Base-by-base conservation (phyloP, 257 asterid species). In the Rehmannia glutinosa region DNA sequence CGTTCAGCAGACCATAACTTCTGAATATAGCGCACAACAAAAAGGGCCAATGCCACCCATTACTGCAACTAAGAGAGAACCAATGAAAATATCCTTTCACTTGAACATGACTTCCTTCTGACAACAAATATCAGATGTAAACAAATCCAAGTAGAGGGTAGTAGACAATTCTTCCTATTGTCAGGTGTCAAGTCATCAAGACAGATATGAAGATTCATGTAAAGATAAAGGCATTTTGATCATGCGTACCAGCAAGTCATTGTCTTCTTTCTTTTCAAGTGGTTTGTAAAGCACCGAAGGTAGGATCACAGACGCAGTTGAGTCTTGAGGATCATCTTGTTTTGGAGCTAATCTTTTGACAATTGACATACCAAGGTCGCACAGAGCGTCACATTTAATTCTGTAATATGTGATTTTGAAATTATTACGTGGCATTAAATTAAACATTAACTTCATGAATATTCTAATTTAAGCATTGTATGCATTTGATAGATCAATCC, bases 311-410 rank as follows among this genome's bases (percentile, higher is more conserved):
- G 85, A 80, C 38, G 75, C 86, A 76, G 82, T 82, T 8, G 71
- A 67, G 66, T 84, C 92, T 73, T 67, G 84, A 68, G 74, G 72
- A 73, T 80, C 89, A 57, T 77, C 89, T 56, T 82, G 84, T 17
- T 82, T 83, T 58, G 83, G 80, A 59, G 78, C 80, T 53, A 91
- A 73, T 30, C 90, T 84, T 81, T 87, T 87, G 56, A 79, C 46
- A 66, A 91, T 81, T 46, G 89, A 70, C 75, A 89, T 74, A 58
- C 95, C 99, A 76, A 94, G 88, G 70, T 91, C 97, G 46, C 95
- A 89, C 45, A 89, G 78, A 39, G 87, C 97, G 70, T 94, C n/a
- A 79, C 51, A 72, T n/a, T n/a, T n/a, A 82, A 74, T 89, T 91
- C 99, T 94, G 96, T 36, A 76, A 75, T 54, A 51, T 39, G 61